Evolutionary conservation across 306 rosid genomes (phyloP).

Genomic region (Vigna hirtella): DNA sequence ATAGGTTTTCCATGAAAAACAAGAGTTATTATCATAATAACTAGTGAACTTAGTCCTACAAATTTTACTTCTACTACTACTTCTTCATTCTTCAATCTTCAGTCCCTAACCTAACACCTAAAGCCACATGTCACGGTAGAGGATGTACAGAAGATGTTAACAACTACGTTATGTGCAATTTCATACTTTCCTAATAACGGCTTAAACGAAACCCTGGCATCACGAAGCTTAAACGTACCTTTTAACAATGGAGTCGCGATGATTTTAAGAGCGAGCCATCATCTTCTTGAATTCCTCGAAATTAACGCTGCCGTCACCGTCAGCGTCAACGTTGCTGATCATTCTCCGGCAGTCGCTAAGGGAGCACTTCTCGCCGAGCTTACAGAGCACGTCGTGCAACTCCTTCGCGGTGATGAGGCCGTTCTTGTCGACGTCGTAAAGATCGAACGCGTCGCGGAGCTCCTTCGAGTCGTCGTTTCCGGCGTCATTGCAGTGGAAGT

Average conservation of each 20-base stretch:
- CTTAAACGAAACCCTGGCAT: background rate
- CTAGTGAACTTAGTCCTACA: background rate
- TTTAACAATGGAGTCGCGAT: background rate
- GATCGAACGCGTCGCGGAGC: conserved; percentile 85
- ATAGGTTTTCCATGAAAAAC: conserved; percentile 28
- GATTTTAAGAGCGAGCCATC: conserved; percentile 63
- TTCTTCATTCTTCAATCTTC: background rate
- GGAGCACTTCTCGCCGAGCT: conserved; percentile 85
- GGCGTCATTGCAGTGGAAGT: conserved; percentile 51
- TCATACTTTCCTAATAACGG: background rate
- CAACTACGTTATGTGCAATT: conserved; percentile 14
- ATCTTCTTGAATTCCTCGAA: conserved; percentile 97
- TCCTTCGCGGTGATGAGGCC: conserved; percentile 81
- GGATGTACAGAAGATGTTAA: conserved; percentile 24
- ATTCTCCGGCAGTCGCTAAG: conserved; percentile 70
- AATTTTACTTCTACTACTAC: background rate
- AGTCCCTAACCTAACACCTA: conserved; percentile 28
- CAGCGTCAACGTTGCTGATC: conserved; percentile 85
- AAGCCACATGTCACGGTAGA: background rate
- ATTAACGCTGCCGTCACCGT: conserved; percentile 87
- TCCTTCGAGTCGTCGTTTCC: conserved; percentile 52
- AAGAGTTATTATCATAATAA: background rate
- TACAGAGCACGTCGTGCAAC: conserved; percentile 69
- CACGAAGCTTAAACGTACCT: conserved; percentile 33
- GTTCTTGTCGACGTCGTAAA: conserved; percentile 88